These are phyloP conservation scores for Didymella sp. DNA, from an alignment of 2,329 filamentous ascomycete genomes.

Conservation along the genomic window DNA sequence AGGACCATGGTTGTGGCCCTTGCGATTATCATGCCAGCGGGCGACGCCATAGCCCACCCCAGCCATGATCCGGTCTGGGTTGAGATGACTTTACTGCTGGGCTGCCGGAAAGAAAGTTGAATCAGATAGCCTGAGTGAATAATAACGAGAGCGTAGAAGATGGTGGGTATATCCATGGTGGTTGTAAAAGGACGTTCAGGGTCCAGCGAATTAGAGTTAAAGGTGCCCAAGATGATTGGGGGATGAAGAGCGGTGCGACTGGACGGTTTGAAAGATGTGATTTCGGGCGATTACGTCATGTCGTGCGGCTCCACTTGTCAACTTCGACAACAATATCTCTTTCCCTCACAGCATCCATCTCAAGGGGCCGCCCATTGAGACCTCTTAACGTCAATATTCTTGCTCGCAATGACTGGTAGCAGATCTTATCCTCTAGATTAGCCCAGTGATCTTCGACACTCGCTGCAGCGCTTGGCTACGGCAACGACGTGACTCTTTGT, in stretches of 20 bases:
- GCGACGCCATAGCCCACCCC: constrained; percentile 18
- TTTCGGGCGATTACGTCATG: neutral
- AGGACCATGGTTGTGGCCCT: constrained; percentile 7
- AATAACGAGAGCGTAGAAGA: constrained; percentile 12
- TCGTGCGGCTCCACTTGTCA: neutral
- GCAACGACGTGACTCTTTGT: too few relatives aligned
- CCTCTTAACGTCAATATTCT: too few relatives aligned
- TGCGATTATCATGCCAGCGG: constrained; percentile 10
- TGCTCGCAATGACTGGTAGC: too few relatives aligned
- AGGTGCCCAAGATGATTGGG: neutral
- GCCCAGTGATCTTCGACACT: too few relatives aligned
- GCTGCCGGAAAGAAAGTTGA: constrained; percentile 24
- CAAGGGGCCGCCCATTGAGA: too few relatives aligned
- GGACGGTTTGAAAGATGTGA: neutral
- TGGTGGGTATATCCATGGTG: neutral
- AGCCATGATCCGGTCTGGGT: constrained; percentile 17
- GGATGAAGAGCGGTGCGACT: neutral
- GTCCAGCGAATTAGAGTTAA: neutral
- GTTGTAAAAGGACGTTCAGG: neutral
- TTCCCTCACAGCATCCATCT: too few relatives aligned
- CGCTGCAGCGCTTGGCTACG: too few relatives aligned
- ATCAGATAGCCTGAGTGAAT: constrained; percentile 22
- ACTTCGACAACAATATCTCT: too few relatives aligned
- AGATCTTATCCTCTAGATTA: too few relatives aligned
- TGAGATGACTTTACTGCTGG: constrained; percentile 18